Base-by-base conservation (phyloP, 2,329 filamentous ascomycete species). In the Penicillium sp. region DNA sequence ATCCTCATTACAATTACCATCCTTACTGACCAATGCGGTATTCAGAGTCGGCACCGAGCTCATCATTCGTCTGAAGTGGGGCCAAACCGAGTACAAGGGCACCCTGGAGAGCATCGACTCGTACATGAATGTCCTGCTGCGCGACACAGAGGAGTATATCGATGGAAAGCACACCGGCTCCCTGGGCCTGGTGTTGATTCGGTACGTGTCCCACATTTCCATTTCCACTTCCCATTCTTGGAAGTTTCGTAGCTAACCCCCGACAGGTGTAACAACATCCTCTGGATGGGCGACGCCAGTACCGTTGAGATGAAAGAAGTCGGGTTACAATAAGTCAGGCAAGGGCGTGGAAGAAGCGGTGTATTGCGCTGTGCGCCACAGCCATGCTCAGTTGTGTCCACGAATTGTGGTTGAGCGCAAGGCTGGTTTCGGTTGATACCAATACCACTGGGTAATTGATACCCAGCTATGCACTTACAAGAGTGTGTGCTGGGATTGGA, bases 61-160 rank as follows among this genome's bases (percentile, higher is more conserved):
- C 66, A 79, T 91, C 56, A 87, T 98, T 57, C 89, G 91, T 64
- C 81, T 98, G 58, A 98, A 98, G 81, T 98, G 93, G 93, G 90
- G 89, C 63, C 86, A 96, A 73, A 93, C 89, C 52, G 93, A 98
- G 73, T 98, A 98, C 81, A 95, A 92, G 72, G 93, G 93, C 69
- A 82, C 83, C 59, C 82, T 98, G 55, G 88, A 95, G 67, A 92
- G 87, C 64, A 88, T 95, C 67, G 93, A 98, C 76, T 90, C 88
- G 68, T 98, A 98, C 78, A 97, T 98, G 92, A 98, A 98, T 77
- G 84, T 98, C 57, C 90, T 97, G 75, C 81, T 98, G 56, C 84
- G 85, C 59, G 86, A 87, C 64, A 91, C 92, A 44, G 88, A 95
- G 74, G 93, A 98, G 73, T 96, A 86, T 74, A 88, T 95, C 66